phyloP scores from a whole-genome alignment of 768 basidiomycete species.

The Macrolepiota albuminosa region DNA sequence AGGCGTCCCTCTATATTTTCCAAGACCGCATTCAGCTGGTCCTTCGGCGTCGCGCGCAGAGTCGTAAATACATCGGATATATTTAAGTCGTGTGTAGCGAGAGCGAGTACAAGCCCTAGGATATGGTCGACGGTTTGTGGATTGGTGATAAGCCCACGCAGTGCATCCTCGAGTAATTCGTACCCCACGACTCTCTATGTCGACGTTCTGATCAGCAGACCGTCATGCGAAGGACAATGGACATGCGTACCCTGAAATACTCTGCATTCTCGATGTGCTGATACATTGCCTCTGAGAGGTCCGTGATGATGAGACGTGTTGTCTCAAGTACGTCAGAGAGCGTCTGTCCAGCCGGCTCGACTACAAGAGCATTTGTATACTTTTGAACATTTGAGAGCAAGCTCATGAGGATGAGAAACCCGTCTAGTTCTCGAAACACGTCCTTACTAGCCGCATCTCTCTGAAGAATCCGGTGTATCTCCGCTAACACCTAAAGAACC shows the following conservation, averaged over 20 bases:
- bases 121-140: slow-evolving; percentile 45
- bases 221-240: neutral
- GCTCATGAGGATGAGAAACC: slow-evolving; percentile 72
- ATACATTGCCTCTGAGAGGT: slow-evolving; percentile 60
- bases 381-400: slow-evolving; percentile 57
- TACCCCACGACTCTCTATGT: slow-evolving; percentile 58
- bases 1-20: slow-evolving; percentile 38
- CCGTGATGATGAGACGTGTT: slow-evolving; percentile 55
- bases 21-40: slow-evolving; percentile 39
- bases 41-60: slow-evolving; percentile 28
- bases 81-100: slow-evolving; percentile 64
- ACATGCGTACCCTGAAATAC: slow-evolving; percentile 59
- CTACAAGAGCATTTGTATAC: slow-evolving; percentile 23
- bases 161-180: slow-evolving; percentile 54
- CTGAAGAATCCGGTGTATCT: slow-evolving; percentile 63
- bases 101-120: slow-evolving; percentile 62
- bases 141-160: slow-evolving; percentile 47
- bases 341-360: slow-evolving; percentile 33
- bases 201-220: slow-evolving; percentile 3
- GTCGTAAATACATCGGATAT: slow-evolving; percentile 50
- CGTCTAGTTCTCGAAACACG: slow-evolving; percentile 78
- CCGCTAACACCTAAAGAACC: slow-evolving; percentile 47
- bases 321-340: slow-evolving; percentile 42
- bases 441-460: slow-evolving; percentile 65
- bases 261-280: slow-evolving; percentile 49